phyloP scores from a whole-genome alignment of 176 grass and related monocot species.

The Eragrostis curvula region DNA sequence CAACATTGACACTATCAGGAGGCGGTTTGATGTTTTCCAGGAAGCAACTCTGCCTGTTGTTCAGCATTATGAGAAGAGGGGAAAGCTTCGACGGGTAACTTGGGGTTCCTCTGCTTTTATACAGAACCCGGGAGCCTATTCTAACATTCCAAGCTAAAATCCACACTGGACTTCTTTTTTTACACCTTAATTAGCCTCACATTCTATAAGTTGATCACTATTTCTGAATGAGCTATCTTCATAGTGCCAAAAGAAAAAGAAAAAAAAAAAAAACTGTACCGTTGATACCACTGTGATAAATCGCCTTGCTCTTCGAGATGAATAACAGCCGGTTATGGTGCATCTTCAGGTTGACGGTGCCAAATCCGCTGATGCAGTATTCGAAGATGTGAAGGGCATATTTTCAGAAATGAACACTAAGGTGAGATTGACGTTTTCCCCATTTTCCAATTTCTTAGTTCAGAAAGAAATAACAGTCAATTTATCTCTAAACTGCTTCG shows the following conservation, averaged over 20 bases:
- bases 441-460: not conserved
- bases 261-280: too few relatives aligned
- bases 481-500: not conserved
- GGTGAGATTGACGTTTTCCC: constrained; percentile 17
- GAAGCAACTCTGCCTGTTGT: constrained; percentile 59
- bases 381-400: constrained; percentile 59
- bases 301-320: not conserved
- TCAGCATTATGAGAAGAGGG: constrained; percentile 51
- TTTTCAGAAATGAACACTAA: constrained; percentile 36
- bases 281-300: not conserved
- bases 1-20: constrained; percentile 56
- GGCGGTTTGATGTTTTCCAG: constrained; percentile 53
- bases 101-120: not conserved
- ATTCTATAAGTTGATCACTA: not conserved
- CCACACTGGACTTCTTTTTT: not conserved
- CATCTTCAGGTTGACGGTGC: constrained; percentile 55
- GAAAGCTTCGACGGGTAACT: constrained; percentile 57
- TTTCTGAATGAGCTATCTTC: too few relatives aligned
- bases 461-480: not conserved
- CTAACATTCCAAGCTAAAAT: not conserved
- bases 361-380: constrained; percentile 52
- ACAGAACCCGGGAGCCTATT: not conserved
- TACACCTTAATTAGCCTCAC: not conserved
- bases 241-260: too few relatives aligned
- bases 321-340: not conserved